These are phyloP conservation scores for Bertia moriformis DNA, from an alignment of 2,329 filamentous ascomycete species.

Conservation along the genomic window DNA sequence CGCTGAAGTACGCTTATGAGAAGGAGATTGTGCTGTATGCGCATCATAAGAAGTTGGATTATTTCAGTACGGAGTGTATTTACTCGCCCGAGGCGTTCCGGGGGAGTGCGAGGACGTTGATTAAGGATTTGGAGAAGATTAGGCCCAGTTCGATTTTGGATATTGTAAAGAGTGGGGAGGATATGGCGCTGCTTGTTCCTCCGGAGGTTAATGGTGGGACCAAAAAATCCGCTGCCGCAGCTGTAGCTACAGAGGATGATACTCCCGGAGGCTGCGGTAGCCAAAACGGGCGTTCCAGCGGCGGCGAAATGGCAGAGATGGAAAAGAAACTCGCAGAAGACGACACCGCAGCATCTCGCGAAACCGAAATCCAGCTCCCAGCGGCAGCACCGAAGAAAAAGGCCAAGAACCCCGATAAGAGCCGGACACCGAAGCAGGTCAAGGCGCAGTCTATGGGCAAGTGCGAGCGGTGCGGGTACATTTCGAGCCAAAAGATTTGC, in stretches of 20 bases:
- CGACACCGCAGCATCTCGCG: not conserved
- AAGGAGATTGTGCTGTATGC: slow-evolving; percentile 98
- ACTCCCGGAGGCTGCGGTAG: not conserved
- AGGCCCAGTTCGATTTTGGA: slow-evolving; percentile 88
- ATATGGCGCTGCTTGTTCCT: slow-evolving; percentile 82
- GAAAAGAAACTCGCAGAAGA: not conserved
- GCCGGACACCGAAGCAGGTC: not conserved
- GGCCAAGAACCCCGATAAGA: not conserved
- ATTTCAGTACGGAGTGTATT: slow-evolving; percentile 96
- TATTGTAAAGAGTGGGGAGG: slow-evolving; percentile 85
- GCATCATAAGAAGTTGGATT: slow-evolving; percentile 90
- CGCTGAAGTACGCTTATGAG: slow-evolving; percentile 94
- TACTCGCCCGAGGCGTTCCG: slow-evolving; percentile 96
- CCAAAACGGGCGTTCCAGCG: not conserved
- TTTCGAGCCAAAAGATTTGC: slow-evolving; percentile 85
- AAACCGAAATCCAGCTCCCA: not conserved
- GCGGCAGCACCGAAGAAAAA: not conserved
- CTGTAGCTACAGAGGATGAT: slow-evolving; percentile 7
- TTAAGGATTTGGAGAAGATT: slow-evolving; percentile 89
- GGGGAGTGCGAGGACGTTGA: slow-evolving; percentile 76
- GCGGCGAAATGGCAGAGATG: slow-evolving; percentile 1
- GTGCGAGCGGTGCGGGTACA: slow-evolving; percentile 81
- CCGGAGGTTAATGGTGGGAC: slow-evolving; percentile 28
- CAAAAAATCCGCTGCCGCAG: slow-evolving; percentile 20
- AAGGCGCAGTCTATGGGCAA: slow-evolving; percentile 62